Evolutionary conservation across 345 rosid genomes (phyloP).

Genomic region (Salix dunnii): DNA sequence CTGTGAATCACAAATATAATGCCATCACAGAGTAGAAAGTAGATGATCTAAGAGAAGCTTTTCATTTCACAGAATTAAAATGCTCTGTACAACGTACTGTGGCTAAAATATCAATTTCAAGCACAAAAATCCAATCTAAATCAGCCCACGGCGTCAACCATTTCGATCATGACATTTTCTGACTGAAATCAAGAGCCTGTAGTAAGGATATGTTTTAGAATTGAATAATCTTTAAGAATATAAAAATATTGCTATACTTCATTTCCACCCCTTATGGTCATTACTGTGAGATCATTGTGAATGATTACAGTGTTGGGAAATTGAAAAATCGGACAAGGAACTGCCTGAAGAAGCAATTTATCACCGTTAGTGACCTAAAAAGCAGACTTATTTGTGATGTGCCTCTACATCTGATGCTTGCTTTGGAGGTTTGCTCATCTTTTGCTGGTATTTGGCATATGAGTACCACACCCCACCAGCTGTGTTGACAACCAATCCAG

Average conservation of each 20-base stretch:
- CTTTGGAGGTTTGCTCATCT: constrained; percentile 57
- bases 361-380: neutral
- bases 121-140: neutral
- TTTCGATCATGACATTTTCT: neutral
- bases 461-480: constrained; percentile 98
- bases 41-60: neutral
- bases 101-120: neutral
- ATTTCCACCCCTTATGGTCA: neutral
- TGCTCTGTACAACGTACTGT: neutral
- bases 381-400: constrained; percentile 41
- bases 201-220: neutral
- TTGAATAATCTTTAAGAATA: neutral
- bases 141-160: neutral
- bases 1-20: neutral
- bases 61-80: neutral
- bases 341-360: neutral
- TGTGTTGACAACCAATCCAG: constrained; percentile 82
- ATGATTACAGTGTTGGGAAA: neutral
- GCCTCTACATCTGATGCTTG: constrained; percentile 58
- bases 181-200: neutral
- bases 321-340: neutral
- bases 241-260: neutral
- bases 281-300: neutral
- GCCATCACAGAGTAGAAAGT: neutral
- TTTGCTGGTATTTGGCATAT: constrained; percentile 72